Base-by-base conservation (phyloP, 768 basidiomycete genomes). In the Termitomyces eurrhizus region DNA sequence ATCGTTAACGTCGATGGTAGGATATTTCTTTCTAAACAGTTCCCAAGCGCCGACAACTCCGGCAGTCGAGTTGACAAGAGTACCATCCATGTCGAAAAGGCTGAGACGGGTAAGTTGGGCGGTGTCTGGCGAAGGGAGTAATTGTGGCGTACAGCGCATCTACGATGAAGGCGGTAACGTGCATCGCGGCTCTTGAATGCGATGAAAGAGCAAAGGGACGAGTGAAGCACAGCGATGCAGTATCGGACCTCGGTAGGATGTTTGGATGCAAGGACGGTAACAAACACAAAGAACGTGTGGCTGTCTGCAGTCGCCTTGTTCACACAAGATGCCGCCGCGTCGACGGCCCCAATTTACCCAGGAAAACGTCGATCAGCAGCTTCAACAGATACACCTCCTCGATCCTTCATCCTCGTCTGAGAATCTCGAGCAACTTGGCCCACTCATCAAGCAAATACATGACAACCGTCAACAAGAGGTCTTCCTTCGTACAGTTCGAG, bases 351-450 rank as follows among this genome's bases (percentile, higher is more conserved):
- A 82, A 59, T 93, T 90, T 72, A 90, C 88, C 4, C 90, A 90
- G 72, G 89, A 93, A 66, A 85, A 79, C 68, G 90, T 95, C 69
- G 91, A 94, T 79, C 87, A 90, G 70, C 93, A 95, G 72, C 81
- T 95, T 11, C 92, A 93, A 70, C 92, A 94, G 74, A 93, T 94
- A 63, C 92, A 94, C 72, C 82, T 94, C 9, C 84, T 94, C 26
- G 92, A 94, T 76, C 83, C 89, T 21, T 89, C 91, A 0, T 94
- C 92, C 2, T 88, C 90, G 44, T 89, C 92, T 18, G 95, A 97
- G 76, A 98, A 97, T 72, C 83, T 97, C 42, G 95, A 98, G 75
- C 93, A 96, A 65, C 87, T 98, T 14, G 95, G 92, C 29, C 95
- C 95, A 36, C 87, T 98, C 39, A 93, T 98, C 73, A 95, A 93